Conservation (phyloP, 2,329 filamentous ascomycete species). For the Penicillium sp. region DNA sequence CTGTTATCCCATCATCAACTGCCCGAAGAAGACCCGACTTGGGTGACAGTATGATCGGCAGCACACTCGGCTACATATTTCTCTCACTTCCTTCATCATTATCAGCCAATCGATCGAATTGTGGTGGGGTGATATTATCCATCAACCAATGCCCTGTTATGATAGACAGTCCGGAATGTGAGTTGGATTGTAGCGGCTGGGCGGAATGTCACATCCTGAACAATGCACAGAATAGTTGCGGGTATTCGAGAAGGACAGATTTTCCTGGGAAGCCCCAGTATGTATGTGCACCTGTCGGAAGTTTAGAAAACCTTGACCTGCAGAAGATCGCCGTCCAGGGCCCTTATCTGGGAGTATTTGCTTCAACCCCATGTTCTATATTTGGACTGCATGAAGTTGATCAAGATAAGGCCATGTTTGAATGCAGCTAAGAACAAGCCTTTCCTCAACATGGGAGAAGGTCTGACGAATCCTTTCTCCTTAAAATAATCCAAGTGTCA, state of each 20-base stretch:
- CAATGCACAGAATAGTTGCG: constrained; percentile 30
- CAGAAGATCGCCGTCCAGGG: constrained; percentile 9
- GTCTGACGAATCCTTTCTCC: neutral
- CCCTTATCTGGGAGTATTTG: constrained; percentile 5
- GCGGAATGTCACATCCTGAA: constrained; percentile 34
- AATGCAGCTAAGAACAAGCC: constrained; percentile 4
- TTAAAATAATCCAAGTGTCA: neutral
- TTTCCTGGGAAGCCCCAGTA: neutral
- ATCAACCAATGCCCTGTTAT: constrained; percentile 16
- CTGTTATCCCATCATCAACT: constrained; percentile 18
- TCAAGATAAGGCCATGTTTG: constrained; percentile 3
- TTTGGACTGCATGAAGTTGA: constrained; percentile 16
- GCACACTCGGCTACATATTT: constrained; percentile 3
- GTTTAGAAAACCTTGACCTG: constrained; percentile 11
- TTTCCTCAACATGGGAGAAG: neutral
- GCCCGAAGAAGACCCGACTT: constrained; percentile 11
- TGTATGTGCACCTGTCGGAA: neutral
- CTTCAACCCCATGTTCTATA: constrained; percentile 17
- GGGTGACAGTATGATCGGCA: constrained; percentile 16
- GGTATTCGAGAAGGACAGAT: constrained; percentile 23
- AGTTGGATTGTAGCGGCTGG: constrained; percentile 28
- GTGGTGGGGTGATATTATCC: constrained; percentile 13
- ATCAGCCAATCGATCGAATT: constrained; percentile 12
- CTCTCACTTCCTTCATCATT: constrained; percentile 1
- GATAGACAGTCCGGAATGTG: constrained; percentile 27